phyloP scores from a whole-genome alignment of 495 filamentous ascomycete species.

The Talaromyces borbonicus region DNA sequence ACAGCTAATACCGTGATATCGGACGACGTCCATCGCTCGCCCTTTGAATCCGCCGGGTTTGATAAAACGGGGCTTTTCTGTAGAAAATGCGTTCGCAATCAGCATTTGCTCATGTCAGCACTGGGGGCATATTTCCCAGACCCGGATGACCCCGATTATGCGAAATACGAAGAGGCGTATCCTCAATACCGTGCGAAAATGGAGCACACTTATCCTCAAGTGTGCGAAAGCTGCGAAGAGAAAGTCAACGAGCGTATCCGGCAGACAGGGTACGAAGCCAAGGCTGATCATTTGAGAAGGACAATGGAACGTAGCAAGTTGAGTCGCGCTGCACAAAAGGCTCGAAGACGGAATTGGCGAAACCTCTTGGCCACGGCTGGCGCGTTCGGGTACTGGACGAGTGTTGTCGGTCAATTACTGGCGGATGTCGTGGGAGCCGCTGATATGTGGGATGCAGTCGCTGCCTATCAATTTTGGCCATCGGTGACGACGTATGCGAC shows the following conservation, averaged over 20 bases:
- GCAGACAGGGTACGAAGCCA: conserved; percentile 63
- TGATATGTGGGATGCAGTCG: conserved; percentile 9
- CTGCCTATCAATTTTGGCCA: conserved; percentile 9
- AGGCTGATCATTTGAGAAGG: conserved; percentile 63
- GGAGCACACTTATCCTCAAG: conserved; percentile 72
- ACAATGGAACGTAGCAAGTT: conserved; percentile 57
- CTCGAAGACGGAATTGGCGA: conserved; percentile 40
- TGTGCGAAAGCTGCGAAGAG: conserved; percentile 68
- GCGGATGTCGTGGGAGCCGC: conserved; percentile 31
- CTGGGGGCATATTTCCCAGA: conserved; percentile 64
- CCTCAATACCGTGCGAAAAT: conserved; percentile 51
- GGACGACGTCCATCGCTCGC: conserved; percentile 19
- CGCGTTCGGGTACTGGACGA: conserved; percentile 45
- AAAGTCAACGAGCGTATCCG: conserved; percentile 53
- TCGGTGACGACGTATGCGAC: conserved; percentile 12
- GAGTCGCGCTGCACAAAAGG: conserved; percentile 28
- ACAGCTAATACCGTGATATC: conserved; percentile 21
- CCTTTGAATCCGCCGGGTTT: conserved; percentile 25
- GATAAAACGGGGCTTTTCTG: conserved; percentile 58
- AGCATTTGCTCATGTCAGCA: conserved; percentile 57
- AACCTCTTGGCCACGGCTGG: conserved; percentile 35
- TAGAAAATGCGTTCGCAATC: conserved; percentile 68
- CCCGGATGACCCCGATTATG: conserved; percentile 53
- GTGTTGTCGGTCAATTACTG: conserved; percentile 30
- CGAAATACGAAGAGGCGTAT: conserved; percentile 45